Percentiles rank a stretch among this genome's conserved stretches.
These are phyloP conservation scores for Acacia confusa DNA, from an alignment of 306 rosid genomes.

Conservation along the genomic window DNA sequence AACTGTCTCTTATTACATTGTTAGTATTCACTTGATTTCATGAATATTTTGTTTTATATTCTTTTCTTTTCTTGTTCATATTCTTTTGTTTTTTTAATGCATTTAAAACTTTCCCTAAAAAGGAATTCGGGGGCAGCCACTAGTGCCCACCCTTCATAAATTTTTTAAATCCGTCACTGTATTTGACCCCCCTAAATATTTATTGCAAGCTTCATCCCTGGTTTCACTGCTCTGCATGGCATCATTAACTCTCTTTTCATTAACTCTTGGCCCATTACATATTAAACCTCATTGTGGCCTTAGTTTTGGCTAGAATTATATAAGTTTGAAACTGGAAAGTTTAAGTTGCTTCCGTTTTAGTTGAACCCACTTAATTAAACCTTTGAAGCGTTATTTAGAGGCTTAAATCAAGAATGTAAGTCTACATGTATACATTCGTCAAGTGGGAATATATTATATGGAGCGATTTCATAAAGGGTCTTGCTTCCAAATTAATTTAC, in stretches of 20 bases:
- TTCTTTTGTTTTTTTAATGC: no score
- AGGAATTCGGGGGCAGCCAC: no score
- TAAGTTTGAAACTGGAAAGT: neutral
- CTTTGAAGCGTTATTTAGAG: constrained; percentile 1
- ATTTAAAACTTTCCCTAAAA: no score
- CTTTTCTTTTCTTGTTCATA: no score
- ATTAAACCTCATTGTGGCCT: constrained; percentile 20
- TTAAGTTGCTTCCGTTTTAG: constrained; percentile 9
- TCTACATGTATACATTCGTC: neutral
- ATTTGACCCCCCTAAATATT: no score
- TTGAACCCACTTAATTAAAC: neutral
- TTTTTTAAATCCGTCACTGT: no score
- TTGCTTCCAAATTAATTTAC: constrained; percentile 1
- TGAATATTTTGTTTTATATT: no score
- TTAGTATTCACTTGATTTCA: no score
- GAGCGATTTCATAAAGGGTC: neutral
- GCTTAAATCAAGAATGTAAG: neutral
- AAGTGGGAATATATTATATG: constrained; percentile 14
- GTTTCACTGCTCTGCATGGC: no score
- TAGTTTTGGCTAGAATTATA: constrained; percentile 2
- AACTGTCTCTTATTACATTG: no score
- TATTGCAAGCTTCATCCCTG: no score
- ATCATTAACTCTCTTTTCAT: neutral
- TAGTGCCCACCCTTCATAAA: no score
- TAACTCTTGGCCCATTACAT: constrained; percentile 2